A percentile compares a stretch with the other conserved stretches of the same genome.
Evolutionary conservation across 768 basidiomycete species (phyloP).

Genomic region (Tricholoma terreum): DNA sequence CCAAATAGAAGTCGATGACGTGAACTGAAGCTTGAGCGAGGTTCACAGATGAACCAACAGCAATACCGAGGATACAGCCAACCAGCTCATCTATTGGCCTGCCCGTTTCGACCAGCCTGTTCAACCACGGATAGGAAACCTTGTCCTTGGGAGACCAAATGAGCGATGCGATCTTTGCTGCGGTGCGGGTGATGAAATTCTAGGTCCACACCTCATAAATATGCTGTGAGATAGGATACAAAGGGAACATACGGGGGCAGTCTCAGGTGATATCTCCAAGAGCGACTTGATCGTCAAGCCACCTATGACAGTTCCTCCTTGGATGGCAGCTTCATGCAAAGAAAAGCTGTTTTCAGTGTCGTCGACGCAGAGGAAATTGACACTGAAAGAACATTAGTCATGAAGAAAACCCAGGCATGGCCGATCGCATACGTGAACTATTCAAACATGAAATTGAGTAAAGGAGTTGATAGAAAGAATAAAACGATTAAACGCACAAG

Average conservation of each 20-base stretch:
- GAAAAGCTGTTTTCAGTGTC: slow-evolving; percentile 32
- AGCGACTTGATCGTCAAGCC: slow-evolving; percentile 32
- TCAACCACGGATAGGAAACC: slow-evolving; percentile 37
- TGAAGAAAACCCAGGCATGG: background rate
- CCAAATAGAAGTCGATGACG: slow-evolving; percentile 53
- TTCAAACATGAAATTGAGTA: background rate
- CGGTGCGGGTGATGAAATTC: slow-evolving; percentile 7
- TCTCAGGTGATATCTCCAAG: slow-evolving; percentile 20
- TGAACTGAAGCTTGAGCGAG: slow-evolving; percentile 45
- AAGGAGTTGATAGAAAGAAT: background rate
- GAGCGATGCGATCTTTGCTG: slow-evolving; percentile 2
- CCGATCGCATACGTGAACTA: slow-evolving; percentile 10
- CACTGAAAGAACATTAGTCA: slow-evolving; percentile 6
- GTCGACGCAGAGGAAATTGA: slow-evolving; percentile 26
- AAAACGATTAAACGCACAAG: slow-evolving; percentile 27
- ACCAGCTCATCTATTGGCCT: slow-evolving; percentile 39
- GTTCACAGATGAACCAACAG: slow-evolving; percentile 45
- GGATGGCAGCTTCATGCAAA: slow-evolving; percentile 25
- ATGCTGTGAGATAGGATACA: too few species aligned
- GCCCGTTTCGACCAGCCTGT: slow-evolving; percentile 33
- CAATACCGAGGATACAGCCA: slow-evolving; percentile 43
- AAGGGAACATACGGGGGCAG: slow-evolving; percentile 21
- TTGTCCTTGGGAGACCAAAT: slow-evolving; percentile 20
- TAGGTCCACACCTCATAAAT: background rate
- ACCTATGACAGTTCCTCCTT: slow-evolving; percentile 28